Evolutionary conservation across 352 stramenopile species (phyloP), one percentile per base, ranked within the genome.

Genomic region (Pythium utonaiense): DNA sequence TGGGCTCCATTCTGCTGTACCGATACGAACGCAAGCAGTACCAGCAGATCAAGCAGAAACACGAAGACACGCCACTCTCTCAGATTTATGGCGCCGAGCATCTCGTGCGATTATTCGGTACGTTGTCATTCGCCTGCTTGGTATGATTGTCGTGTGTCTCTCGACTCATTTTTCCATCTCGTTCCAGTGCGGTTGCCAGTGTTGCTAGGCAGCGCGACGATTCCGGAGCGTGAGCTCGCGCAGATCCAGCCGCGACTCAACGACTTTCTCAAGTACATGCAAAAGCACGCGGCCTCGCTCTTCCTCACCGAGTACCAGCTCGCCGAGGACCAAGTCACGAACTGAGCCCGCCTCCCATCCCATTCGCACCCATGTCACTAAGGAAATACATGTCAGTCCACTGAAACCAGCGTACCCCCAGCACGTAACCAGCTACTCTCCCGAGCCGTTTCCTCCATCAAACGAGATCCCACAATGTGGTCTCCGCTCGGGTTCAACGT

Each of bases 21-120:
- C 78, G 79, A 17, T 85, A 96, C 67, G 92, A 98, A 62, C 85
- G 91, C 38, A 70, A 73, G 52, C 92, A 98, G 78, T 97, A 92
- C 62, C 71, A 94, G 38, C 69, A 93, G 41, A 74, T 96, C 24
- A 75, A 83, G 60, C 66, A 81, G 47, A 74, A 77, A 49, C 67
- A 88, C 45, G 62, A 75, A 30, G 75, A 83, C 42, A 75, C 73
- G 57, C 77, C 76, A 33, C 75, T 93, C 19, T 93, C 86, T n/a
- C 71, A 97, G 64, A 85, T 98, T 25, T 98, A 98, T 63, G 91
- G 91, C 22, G 89, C 83, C 16, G 89, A 98, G 60, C 89, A 97
- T 49, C 73, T 98, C 6, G 75, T 97, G 22, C 77, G 92, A 42
- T 69, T 97, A 19, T 97, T 98, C 69, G 78, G 89, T 89, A 61